Evolutionary conservation across 805 yeast species (phyloP).

Genomic region (Pichia occidentalis): DNA sequence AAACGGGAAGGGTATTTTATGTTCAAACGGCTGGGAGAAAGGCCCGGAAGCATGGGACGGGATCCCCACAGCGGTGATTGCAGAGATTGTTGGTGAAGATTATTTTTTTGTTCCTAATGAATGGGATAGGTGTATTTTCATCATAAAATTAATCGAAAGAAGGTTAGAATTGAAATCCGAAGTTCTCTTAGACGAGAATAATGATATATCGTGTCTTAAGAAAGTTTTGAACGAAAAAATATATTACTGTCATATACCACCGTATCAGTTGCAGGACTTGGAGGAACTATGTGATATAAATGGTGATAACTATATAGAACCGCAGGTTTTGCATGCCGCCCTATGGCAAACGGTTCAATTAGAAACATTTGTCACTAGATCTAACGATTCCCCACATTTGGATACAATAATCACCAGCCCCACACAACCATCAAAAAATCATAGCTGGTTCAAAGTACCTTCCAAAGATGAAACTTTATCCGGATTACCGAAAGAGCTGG

Average conservation of each 20-base stretch:
- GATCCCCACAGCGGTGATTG: slow-evolving; percentile 37
- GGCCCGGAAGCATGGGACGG: slow-evolving; percentile 42
- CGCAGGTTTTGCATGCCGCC: slow-evolving; percentile 37
- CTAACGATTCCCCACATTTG: slow-evolving; percentile 25
- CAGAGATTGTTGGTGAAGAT: slow-evolving; percentile 41
- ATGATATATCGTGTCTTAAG: slow-evolving; percentile 22
- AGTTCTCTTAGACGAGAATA: slow-evolving; percentile 8
- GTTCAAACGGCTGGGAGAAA: slow-evolving; percentile 44
- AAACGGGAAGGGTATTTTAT: slow-evolving; percentile 39
- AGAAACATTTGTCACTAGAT: slow-evolving; percentile 33
- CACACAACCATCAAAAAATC: slow-evolving; percentile 22
- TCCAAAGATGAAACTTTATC: slow-evolving; percentile 41
- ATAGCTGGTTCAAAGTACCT: slow-evolving; percentile 37
- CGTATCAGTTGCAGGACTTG: slow-evolving; percentile 39
- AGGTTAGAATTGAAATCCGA: slow-evolving; percentile 17
- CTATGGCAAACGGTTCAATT: slow-evolving; percentile 43
- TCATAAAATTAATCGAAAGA: slow-evolving; percentile 37
- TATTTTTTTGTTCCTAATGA: slow-evolving; percentile 49
- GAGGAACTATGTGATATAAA: slow-evolving; percentile 33
- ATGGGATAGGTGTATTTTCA: slow-evolving; percentile 48
- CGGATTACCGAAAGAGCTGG: slow-evolving; percentile 36
- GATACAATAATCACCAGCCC: slow-evolving; percentile 26
- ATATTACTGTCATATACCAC: slow-evolving; percentile 42
- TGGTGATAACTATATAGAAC: slow-evolving; percentile 35
- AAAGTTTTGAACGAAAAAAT: slow-evolving; percentile 36